Conservation (phyloP, 129 eudicot genomes). For the Solidago caesia region DNA sequence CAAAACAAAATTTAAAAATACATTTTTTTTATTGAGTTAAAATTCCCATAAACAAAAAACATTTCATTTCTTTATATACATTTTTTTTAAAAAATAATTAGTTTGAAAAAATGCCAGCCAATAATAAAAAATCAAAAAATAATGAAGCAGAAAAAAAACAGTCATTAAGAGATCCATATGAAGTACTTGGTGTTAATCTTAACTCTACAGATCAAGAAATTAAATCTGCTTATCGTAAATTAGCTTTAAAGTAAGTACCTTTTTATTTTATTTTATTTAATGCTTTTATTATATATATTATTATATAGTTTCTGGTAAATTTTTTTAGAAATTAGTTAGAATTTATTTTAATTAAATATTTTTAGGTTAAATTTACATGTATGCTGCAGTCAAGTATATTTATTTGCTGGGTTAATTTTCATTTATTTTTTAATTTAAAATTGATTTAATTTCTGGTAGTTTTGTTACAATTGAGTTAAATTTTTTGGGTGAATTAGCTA, state of each 20-base stretch:
- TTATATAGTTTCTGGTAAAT: not conserved
- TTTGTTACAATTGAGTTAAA: too few relatives aligned
- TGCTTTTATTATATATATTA: not conserved
- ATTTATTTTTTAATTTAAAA: too few relatives aligned
- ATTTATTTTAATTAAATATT: not conserved
- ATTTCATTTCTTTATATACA: constrained; percentile 12
- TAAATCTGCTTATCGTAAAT: constrained; percentile 73
- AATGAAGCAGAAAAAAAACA: constrained; percentile 43
- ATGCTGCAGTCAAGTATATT: too few relatives aligned
- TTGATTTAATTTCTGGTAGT: too few relatives aligned
- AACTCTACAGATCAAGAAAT: constrained; percentile 86
- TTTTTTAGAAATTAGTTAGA: constrained; percentile 13
- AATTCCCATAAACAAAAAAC: not conserved
- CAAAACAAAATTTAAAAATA: not conserved
- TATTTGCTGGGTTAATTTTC: too few relatives aligned
- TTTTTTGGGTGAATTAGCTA: too few relatives aligned
- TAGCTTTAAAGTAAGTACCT: constrained; percentile 69
- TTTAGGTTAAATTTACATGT: too few relatives aligned
- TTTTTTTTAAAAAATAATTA: not conserved
- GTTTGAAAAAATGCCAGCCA: constrained; percentile 52
- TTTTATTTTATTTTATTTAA: not conserved
- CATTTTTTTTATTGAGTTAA: not conserved
- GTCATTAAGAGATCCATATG: constrained; percentile 75
- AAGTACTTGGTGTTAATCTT: constrained; percentile 65
- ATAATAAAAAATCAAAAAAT: constrained; percentile 59